These are phyloP conservation scores for Eucalyptus shirleyi DNA, from an alignment of 345 rosid genomes.

Conservation along the genomic window DNA sequence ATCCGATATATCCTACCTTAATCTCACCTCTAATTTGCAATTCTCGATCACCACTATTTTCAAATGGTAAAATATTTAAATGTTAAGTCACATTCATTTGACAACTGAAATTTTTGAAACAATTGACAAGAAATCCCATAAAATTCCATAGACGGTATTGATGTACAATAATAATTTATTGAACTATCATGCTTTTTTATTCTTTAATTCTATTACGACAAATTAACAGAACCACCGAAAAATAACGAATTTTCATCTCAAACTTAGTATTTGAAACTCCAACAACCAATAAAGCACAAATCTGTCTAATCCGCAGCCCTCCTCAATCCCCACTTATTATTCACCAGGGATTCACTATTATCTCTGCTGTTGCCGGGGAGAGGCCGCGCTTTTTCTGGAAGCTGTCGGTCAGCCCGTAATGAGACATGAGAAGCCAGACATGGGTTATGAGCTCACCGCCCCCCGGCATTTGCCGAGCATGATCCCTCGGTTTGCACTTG, in stretches of 20 bases:
- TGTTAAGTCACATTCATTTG: fast-evolving
- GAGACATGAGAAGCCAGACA: background rate
- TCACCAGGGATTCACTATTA: background rate
- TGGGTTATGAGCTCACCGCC: background rate
- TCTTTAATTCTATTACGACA: fast-evolving
- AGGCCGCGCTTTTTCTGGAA: fast-evolving
- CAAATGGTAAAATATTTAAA: fast-evolving
- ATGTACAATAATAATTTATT: no score
- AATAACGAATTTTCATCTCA: no score
- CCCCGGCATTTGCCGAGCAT: background rate
- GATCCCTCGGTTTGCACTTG: background rate
- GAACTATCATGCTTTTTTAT: fast-evolving
- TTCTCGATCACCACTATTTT: fast-evolving
- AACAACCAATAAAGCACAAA: no score
- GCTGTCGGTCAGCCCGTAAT: background rate
- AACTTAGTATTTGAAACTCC: no score
- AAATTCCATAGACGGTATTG: fast-evolving
- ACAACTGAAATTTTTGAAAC: fast-evolving
- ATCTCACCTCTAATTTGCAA: no score
- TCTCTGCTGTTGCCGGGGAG: fast-evolving
- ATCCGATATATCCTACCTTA: fast-evolving
- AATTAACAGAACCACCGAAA: no score
- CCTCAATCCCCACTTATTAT: background rate
- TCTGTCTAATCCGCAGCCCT: no score
- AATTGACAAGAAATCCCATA: fast-evolving